Evolutionary conservation across 768 basidiomycete species (phyloP).

Genomic region (Mycena leptocephala): DNA sequence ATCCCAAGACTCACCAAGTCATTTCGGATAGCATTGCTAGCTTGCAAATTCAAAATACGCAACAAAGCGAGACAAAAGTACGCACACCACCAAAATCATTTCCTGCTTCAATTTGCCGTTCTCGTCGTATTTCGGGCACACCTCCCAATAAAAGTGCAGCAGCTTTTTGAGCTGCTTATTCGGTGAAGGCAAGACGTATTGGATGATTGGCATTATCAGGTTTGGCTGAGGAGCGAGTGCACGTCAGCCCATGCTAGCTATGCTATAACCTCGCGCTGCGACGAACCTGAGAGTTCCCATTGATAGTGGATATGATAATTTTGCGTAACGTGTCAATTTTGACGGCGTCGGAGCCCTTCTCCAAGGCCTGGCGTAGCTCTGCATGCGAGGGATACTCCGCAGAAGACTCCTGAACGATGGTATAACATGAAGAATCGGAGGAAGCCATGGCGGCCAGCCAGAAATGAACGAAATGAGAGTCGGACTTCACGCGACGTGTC

Average conservation of each 20-base stretch:
- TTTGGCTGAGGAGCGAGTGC: constrained; percentile 70
- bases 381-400: constrained; percentile 85
- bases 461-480: neutral
- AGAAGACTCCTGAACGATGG: constrained; percentile 82
- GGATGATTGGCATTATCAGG: constrained; percentile 98
- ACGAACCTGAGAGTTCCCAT: constrained; percentile 92
- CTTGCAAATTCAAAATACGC: constrained; percentile 4
- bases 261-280: neutral
- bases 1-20: constrained; percentile 80
- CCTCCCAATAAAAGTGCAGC: constrained; percentile 96
- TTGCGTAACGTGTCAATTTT: constrained; percentile 96
- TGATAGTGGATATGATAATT: constrained; percentile 95
- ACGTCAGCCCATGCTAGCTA: neutral
- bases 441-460: constrained; percentile 53
- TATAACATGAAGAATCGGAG: constrained; percentile 82
- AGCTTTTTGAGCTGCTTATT: constrained; percentile 98
- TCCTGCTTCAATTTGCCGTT: constrained; percentile 98
- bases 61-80: constrained; percentile 37
- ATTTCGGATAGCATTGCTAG: constrained; percentile 94
- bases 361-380: constrained; percentile 86
- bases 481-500: constrained; percentile 15
- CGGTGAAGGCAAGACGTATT: constrained; percentile 95
- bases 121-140: constrained; percentile 98
- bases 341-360: constrained; percentile 97
- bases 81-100: constrained; percentile 99